Evolutionary conservation across 345 rosid species (phyloP).

Genomic region (Populus alba): DNA sequence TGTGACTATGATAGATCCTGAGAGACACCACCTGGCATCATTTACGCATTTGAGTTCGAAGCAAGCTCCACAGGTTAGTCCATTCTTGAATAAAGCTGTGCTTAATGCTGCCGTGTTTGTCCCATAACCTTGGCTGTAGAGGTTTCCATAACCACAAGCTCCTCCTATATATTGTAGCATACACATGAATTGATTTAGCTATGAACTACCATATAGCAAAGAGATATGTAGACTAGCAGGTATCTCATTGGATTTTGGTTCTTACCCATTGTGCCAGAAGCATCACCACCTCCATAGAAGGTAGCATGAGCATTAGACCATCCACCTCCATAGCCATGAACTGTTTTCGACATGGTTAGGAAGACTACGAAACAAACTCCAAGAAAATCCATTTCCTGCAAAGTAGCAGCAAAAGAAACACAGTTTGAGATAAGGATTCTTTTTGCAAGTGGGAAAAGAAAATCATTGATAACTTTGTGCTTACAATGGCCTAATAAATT

Average conservation of each 20-base stretch:
- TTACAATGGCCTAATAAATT: not conserved
- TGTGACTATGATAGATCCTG: slow-evolving; percentile 22
- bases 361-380: slow-evolving; percentile 27
- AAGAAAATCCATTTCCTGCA: slow-evolving; percentile 38
- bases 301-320: slow-evolving; percentile 48
- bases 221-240: not conserved
- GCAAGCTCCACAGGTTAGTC: slow-evolving; percentile 27
- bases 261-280: slow-evolving; percentile 51
- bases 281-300: slow-evolving; percentile 47
- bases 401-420: not conserved
- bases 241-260: not conserved
- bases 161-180: slow-evolving; percentile 14
- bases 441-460: not conserved
- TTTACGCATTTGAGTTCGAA: slow-evolving; percentile 25
- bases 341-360: slow-evolving; percentile 32
- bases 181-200: not conserved
- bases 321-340: slow-evolving; percentile 32
- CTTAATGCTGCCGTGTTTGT: slow-evolving; percentile 29
- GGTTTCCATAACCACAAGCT: slow-evolving; percentile 31
- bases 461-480: slow-evolving; percentile 8
- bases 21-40: slow-evolving; percentile 25
- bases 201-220: not conserved
- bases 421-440: not conserved
- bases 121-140: slow-evolving; percentile 28
- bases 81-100: slow-evolving; percentile 29